Evolutionary conservation across 2,329 filamentous ascomycete genomes (phyloP).

Genomic region (Dactylonectria macrodidyma): DNA sequence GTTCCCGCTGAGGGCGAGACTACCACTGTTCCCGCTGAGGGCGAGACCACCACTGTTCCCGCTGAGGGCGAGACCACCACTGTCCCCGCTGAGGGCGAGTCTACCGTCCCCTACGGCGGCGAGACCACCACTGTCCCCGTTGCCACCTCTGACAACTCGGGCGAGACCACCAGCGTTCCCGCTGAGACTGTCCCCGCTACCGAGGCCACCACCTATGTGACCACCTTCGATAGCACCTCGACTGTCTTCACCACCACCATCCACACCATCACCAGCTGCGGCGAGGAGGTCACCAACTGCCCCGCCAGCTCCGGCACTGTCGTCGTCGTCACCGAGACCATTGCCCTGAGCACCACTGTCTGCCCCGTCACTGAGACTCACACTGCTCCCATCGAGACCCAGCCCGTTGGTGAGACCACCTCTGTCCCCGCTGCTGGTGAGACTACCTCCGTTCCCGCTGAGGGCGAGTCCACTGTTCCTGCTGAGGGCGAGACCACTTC

Average conservation of each 20-base stretch:
- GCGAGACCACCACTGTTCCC: constrained; percentile 39
- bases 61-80: constrained; percentile 48
- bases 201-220: constrained; percentile 42
- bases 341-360: constrained; percentile 72
- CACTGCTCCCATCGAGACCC: constrained; percentile 37
- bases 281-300: constrained; percentile 64
- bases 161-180: constrained; percentile 31
- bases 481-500: constrained; percentile 19
- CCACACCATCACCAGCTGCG: constrained; percentile 66
- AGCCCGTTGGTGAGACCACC: constrained; percentile 26
- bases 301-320: constrained; percentile 62
- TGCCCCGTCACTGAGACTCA: constrained; percentile 72
- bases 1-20: constrained; percentile 34
- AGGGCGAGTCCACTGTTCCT: constrained; percentile 18
- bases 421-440: constrained; percentile 24
- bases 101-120: constrained; percentile 16
- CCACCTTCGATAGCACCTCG: constrained; percentile 62
- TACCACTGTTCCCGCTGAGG: constrained; percentile 28
- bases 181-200: constrained; percentile 11
- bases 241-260: constrained; percentile 66
- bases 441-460: constrained; percentile 17
- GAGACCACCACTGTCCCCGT: constrained; percentile 34
- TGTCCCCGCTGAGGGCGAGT: constrained; percentile 31
- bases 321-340: constrained; percentile 66
- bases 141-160: constrained; percentile 30